Evolutionary conservation across 2,329 filamentous ascomycete species (phyloP).

Genomic region (Westerdykella sp.): DNA sequence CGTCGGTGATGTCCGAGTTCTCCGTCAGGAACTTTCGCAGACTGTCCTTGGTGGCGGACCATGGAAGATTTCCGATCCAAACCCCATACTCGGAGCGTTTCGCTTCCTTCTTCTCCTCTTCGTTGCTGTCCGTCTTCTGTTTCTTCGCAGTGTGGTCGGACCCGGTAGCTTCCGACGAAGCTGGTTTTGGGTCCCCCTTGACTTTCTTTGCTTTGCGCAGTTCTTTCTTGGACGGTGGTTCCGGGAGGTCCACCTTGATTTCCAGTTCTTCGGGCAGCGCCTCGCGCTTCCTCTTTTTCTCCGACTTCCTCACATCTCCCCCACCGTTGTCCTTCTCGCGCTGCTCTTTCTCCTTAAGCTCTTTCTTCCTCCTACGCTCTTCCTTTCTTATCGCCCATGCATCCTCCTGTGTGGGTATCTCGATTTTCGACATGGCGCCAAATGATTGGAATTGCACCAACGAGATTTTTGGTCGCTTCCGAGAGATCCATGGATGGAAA

Average conservation of each 20-base stretch:
- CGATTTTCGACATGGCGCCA: background rate
- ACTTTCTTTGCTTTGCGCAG: slow-evolving; percentile 84
- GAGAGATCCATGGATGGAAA: too few relatives aligned
- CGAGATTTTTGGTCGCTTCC: background rate
- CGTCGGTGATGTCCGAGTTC: slow-evolving; percentile 52
- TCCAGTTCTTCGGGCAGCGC: slow-evolving; percentile 62
- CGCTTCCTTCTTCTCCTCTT: slow-evolving; percentile 22
- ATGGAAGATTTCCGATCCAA: slow-evolving; percentile 96
- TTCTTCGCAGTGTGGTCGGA: slow-evolving; percentile 27
- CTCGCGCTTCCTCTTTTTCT: slow-evolving; percentile 52
- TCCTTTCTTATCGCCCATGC: background rate
- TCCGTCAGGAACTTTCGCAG: slow-evolving; percentile 75
- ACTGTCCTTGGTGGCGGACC: slow-evolving; percentile 66
- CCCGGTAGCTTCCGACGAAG: slow-evolving; percentile 10
- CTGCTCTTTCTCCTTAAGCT: background rate
- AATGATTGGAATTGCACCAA: background rate
- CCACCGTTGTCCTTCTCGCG: background rate
- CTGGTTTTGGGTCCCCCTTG: slow-evolving; percentile 43
- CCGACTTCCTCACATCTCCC: background rate
- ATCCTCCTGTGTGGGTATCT: background rate
- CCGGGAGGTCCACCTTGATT: slow-evolving; percentile 81
- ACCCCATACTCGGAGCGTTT: slow-evolving; percentile 74
- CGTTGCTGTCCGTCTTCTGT: slow-evolving; percentile 22
- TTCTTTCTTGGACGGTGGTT: slow-evolving; percentile 92
- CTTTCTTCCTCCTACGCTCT: background rate